phyloP scores from a whole-genome alignment of 2,329 filamentous ascomycete species.

The Celoporthe dispersa region DNA sequence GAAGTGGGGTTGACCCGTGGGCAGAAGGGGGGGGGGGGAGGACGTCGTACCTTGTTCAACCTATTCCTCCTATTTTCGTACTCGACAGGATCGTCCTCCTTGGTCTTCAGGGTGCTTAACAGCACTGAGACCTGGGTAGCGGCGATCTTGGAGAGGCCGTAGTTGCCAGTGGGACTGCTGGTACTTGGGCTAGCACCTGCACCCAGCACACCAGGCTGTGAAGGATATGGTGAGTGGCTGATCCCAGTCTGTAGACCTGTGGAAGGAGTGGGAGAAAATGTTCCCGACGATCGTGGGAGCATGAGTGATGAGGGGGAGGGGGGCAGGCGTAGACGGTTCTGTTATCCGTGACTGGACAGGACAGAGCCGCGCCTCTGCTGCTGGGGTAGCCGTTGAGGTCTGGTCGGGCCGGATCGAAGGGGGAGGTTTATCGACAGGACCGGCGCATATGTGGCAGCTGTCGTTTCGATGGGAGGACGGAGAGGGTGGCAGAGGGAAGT shows the following conservation, averaged over 20 bases:
- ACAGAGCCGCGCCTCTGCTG: constrained; percentile 35
- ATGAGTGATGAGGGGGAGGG: constrained; percentile 45
- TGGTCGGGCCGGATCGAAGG: background rate
- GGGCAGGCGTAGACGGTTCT: constrained; percentile 35
- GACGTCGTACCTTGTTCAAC: constrained; percentile 78
- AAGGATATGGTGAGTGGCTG: constrained; percentile 60
- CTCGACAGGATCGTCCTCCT: constrained; percentile 83
- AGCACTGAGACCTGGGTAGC: constrained; percentile 95
- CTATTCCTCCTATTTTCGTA: constrained; percentile 92
- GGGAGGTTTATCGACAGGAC: background rate
- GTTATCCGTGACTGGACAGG: constrained; percentile 38
- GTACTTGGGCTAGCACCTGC: constrained; percentile 65
- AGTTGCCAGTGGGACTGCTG: constrained; percentile 65
- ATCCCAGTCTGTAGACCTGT: constrained; percentile 61
- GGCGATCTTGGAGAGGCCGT: constrained; percentile 86
- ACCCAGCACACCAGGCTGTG: constrained; percentile 61
- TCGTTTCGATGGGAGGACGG: constrained; percentile 5
- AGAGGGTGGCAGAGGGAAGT: background rate
- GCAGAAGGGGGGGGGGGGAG: no score
- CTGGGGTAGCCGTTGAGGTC: constrained; percentile 5
- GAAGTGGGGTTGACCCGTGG: background rate
- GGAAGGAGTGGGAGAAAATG: constrained; percentile 65
- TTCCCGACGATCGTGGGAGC: constrained; percentile 65
- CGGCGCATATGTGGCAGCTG: constrained; percentile 5
- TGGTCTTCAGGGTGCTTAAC: constrained; percentile 92